Evolutionary conservation across 495 filamentous ascomycete genomes (phyloP), one percentile per base, ranked within the genome.

Genomic region (Neurospora sp.): DNA sequence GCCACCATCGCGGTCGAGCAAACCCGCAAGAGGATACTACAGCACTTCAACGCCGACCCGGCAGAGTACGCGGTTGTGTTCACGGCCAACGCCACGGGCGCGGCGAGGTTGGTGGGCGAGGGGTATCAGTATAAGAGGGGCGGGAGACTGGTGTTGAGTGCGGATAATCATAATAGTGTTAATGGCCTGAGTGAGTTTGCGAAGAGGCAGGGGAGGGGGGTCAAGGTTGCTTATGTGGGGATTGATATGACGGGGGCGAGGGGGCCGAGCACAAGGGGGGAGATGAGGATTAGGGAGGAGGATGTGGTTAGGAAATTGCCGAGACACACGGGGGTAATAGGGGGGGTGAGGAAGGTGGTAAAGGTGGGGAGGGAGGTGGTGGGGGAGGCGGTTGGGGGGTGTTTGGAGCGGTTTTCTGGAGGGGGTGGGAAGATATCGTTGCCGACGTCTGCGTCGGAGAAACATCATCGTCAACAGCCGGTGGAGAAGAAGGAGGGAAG

Each of bases 51-150:
- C 66, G 88, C 89, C 4, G 81, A 84, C 39, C 85, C 87, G 0
- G 81, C 84, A 23, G 81, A 90, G 31, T 91, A 89, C 77, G 86
- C 88, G 69, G 80, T 91, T 10, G 81, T 91, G n/a, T 91, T 91
- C 78, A 88, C 88, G 0, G 77, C 85, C 8, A 91, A 91, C 76
- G 88, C 89, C 12, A 89, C 89, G 0, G 87, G 85, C 1, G 88
- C 85, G 2, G 87, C 90, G 74, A 86, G 88, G 72, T 76, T 90
- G 16, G 89, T 91, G 3, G 81, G 80, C 10, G 87, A 89, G 23
- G 81, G 82, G 23, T 87, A 83, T 66, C 78, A 76, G 18, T 83
- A 82, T 31, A 7, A 62, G 8, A 54, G 74, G 0, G 6, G 73
- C 0, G 69, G 39, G 0, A 71, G 74, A 12, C 49, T 82, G 4